These are phyloP conservation scores for Neurospora terricola DNA, from an alignment of 495 filamentous ascomycete genomes.

Conservation along the genomic window DNA sequence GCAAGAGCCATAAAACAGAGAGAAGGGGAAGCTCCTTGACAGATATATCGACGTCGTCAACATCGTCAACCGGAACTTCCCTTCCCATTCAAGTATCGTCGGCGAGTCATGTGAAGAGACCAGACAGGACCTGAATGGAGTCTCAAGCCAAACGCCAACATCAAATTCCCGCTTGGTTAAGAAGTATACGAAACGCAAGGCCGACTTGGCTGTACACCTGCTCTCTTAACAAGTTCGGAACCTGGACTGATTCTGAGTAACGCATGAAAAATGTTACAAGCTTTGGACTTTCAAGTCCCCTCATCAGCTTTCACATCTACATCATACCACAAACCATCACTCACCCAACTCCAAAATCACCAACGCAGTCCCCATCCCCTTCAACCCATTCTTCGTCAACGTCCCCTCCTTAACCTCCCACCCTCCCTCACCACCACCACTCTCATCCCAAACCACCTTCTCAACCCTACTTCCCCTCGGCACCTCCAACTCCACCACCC, in stretches of 20 bases:
- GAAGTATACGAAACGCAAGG: not conserved
- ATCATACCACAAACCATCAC: not conserved
- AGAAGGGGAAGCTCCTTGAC: no score
- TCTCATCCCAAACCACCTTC: slow-evolving; percentile 8
- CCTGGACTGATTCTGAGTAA: not conserved
- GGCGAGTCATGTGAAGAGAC: no score
- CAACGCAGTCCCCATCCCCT: slow-evolving; percentile 16
- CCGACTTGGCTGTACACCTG: not conserved
- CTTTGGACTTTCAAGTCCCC: not conserved
- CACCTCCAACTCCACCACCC: slow-evolving; percentile 15
- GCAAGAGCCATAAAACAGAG: no score
- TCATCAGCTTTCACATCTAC: no score
- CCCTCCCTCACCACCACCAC: slow-evolving; percentile 14
- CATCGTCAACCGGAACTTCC: no score
- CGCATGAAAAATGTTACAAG: not conserved
- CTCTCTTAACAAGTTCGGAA: not conserved
- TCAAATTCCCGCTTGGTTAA: no score
- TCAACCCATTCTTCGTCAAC: slow-evolving; percentile 12
- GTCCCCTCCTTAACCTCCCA: slow-evolving; percentile 14
- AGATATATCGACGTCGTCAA: no score
- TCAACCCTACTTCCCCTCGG: slow-evolving; percentile 1
- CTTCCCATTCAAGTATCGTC: no score
- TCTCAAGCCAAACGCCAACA: no score
- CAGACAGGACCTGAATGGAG: no score
- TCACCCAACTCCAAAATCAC: slow-evolving; percentile 12